Evolutionary conservation across 305 asterid species (phyloP).

Genomic region (Lippia alba): DNA sequence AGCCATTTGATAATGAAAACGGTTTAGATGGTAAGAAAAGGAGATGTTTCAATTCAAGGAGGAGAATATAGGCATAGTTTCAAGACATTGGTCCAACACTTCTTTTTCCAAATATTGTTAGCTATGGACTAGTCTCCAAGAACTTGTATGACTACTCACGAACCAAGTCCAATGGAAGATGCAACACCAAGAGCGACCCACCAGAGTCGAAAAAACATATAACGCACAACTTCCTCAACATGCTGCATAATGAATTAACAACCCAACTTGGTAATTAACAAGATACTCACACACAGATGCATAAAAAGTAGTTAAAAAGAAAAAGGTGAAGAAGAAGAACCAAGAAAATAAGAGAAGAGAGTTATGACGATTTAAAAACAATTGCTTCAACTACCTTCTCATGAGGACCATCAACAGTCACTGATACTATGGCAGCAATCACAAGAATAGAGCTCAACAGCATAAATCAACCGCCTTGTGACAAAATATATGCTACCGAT

Average conservation of each 20-base stretch:
- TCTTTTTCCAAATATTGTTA: too few species aligned
- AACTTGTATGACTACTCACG: slow-evolving; percentile 32
- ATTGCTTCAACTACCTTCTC: slow-evolving; percentile 60
- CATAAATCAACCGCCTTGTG: slow-evolving; percentile 66
- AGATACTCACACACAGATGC: background rate
- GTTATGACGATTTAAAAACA: background rate
- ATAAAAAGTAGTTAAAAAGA: background rate
- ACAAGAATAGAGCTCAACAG: slow-evolving; percentile 44
- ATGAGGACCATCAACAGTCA: slow-evolving; percentile 72
- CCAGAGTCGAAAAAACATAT: slow-evolving; percentile 80
- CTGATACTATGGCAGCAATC: slow-evolving; percentile 47
- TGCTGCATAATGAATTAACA: slow-evolving; percentile 54
- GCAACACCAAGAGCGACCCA: slow-evolving; percentile 99
- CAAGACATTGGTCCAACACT: background rate
- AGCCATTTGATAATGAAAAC: slow-evolving; percentile 21
- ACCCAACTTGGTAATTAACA: background rate
- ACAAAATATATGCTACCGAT: slow-evolving; percentile 66
- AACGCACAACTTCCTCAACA: slow-evolving; percentile 68
- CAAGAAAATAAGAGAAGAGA: background rate
- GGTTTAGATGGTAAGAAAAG: slow-evolving; percentile 9
- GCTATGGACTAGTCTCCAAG: background rate
- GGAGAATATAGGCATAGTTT: background rate
- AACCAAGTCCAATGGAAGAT: slow-evolving; percentile 98
- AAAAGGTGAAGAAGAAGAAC: background rate
- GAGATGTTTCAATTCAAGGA: slow-evolving; percentile 7